Evolutionary conservation across 495 filamentous ascomycete genomes (phyloP).

Genomic region (Neurospora sp.): DNA sequence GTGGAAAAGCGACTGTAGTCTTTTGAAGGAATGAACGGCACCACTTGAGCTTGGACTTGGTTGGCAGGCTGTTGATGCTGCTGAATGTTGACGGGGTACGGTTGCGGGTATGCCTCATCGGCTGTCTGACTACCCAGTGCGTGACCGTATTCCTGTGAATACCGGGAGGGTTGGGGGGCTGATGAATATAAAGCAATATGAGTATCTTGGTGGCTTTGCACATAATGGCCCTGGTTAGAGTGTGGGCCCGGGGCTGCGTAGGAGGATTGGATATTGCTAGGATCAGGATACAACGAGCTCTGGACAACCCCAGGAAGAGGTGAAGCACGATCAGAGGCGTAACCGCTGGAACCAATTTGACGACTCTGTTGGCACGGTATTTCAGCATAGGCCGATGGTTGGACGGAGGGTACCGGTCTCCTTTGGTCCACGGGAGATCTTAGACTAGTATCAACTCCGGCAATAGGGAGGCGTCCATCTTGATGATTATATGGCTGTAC

Average conservation of each 20-base stretch:
- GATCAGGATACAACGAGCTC: background rate
- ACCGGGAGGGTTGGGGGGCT: background rate
- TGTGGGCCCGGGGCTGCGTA: background rate
- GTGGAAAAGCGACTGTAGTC: conserved; percentile 15
- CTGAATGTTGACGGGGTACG: background rate
- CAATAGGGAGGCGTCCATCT: background rate
- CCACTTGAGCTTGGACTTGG: background rate
- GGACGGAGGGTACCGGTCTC: background rate
- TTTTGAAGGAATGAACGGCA: conserved; percentile 11
- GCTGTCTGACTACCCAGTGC: background rate
- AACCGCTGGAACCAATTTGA: background rate
- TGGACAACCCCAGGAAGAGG: background rate
- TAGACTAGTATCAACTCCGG: background rate
- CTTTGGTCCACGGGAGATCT: background rate
- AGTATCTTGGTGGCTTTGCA: background rate
- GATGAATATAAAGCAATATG: background rate
- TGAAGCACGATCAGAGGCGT: background rate
- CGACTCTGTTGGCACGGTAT: background rate
- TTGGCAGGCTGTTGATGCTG: background rate
- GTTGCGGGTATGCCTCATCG: background rate
- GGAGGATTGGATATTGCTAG: background rate
- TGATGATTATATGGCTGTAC: background rate
- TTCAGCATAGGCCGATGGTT: background rate
- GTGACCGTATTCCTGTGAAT: background rate
- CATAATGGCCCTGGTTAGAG: background rate